These are phyloP conservation scores for Fusarium verrucosum DNA, from an alignment of 2,329 filamentous ascomycete genomes.

Conservation along the genomic window DNA sequence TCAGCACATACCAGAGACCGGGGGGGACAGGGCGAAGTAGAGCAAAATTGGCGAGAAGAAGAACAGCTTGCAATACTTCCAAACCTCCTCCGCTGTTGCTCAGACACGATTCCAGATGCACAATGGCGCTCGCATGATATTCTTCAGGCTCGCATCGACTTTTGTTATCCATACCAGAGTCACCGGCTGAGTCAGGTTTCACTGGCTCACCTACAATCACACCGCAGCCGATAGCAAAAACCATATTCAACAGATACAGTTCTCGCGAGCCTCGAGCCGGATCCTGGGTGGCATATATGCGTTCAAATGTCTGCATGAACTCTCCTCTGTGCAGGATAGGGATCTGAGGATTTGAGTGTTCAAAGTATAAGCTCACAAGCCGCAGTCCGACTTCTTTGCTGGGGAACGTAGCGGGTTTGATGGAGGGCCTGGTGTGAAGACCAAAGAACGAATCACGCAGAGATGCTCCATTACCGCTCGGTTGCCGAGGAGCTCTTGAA, in stretches of 20 bases:
- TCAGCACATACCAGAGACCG: conserved; percentile 75
- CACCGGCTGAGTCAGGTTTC: conserved; percentile 56
- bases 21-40: conserved; percentile 90
- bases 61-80: conserved; percentile 92
- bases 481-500: conserved; percentile 38
- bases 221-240: conserved; percentile 93
- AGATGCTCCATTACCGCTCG: conserved; percentile 67
- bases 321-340: conserved; percentile 89
- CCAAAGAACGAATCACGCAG: conserved; percentile 98
- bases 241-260: conserved; percentile 95
- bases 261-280: conserved; percentile 77
- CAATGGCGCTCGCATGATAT: conserved; percentile 93
- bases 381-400: conserved; percentile 76
- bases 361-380: conserved; percentile 87
- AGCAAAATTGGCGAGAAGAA: conserved; percentile 90
- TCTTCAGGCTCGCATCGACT: conserved; percentile 82
- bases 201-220: conserved; percentile 80
- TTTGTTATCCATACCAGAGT: conserved; percentile 41
- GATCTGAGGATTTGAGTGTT: conserved; percentile 95
- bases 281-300: conserved; percentile 76
- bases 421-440: conserved; percentile 88
- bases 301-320: conserved; percentile 88
- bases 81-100: conserved; percentile 87
- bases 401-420: conserved; percentile 86
- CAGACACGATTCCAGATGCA: conserved; percentile 88